Percentiles rank a stretch among this genome's conserved stretches.
phyloP scores from a whole-genome alignment of 164 flowering plant genomes.

The Nelumbo lutea region DNA sequence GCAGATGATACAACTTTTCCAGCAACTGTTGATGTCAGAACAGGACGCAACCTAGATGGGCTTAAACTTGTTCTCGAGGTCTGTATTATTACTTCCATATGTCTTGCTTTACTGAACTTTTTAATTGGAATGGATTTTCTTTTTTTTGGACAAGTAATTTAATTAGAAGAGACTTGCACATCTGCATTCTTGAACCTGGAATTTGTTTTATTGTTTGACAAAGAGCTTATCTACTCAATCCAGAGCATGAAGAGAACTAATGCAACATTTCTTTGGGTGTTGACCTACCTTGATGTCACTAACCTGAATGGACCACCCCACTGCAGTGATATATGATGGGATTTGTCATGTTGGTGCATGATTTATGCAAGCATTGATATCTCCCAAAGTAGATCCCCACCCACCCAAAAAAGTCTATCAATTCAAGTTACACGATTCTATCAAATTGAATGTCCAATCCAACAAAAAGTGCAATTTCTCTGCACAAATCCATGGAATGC shows the following conservation, averaged over 20 bases:
- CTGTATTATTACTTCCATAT: conserved; percentile 19
- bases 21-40: conserved; percentile 79
- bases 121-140: neutral
- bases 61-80: conserved; percentile 96
- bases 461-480: too few relatives aligned
- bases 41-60: conserved; percentile 71
- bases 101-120: neutral
- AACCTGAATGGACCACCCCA: neutral
- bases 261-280: neutral
- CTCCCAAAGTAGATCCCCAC: too few relatives aligned
- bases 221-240: neutral
- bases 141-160: too few relatives aligned
- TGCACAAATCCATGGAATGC: too few relatives aligned
- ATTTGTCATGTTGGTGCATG: neutral
- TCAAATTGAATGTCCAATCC: too few relatives aligned
- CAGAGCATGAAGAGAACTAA: neutral
- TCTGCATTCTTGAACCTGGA: conserved; percentile 1
- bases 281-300: neutral
- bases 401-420: too few relatives aligned
- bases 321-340: neutral
- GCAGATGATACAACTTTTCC: conserved; percentile 95
- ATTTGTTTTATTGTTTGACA: neutral
- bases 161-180: neutral
- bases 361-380: too few relatives aligned
- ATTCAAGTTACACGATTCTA: too few relatives aligned